Conservation (phyloP, 2,329 filamentous ascomycete species). For the Colletotrichum paranaense region DNA sequence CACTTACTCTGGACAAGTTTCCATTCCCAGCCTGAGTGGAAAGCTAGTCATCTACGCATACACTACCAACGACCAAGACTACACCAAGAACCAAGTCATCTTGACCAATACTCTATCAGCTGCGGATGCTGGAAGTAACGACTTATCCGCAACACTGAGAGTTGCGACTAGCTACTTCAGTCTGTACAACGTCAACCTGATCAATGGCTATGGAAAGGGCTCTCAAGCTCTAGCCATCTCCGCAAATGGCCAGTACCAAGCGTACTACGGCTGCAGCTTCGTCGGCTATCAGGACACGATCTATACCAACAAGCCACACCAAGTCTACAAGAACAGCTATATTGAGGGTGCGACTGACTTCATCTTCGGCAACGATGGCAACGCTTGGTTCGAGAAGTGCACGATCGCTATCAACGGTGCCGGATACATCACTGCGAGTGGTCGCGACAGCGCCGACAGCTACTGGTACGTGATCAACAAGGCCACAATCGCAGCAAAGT, state of each 20-base stretch:
- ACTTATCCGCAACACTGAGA: slow-evolving; percentile 61
- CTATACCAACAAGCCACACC: slow-evolving; percentile 57
- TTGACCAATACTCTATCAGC: slow-evolving; percentile 51
- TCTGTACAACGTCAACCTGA: slow-evolving; percentile 71
- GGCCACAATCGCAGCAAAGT: slow-evolving; percentile 52
- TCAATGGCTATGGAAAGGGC: slow-evolving; percentile 58
- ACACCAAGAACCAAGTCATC: slow-evolving; percentile 68
- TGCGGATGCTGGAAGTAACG: slow-evolving; percentile 61
- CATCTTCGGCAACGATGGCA: slow-evolving; percentile 57
- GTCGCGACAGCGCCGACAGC: slow-evolving; percentile 50
- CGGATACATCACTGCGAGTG: slow-evolving; percentile 58
- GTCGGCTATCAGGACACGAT: slow-evolving; percentile 63
- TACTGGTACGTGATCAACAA: slow-evolving; percentile 60
- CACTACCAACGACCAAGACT: slow-evolving; percentile 63
- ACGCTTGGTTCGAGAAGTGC: slow-evolving; percentile 56
- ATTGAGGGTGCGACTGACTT: slow-evolving; percentile 63
- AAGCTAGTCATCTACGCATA: slow-evolving; percentile 68
- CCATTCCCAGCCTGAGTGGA: slow-evolving; percentile 59
- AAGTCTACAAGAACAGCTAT: slow-evolving; percentile 57
- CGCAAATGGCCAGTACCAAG: slow-evolving; percentile 57
- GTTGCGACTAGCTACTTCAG: slow-evolving; percentile 62
- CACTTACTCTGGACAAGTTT: slow-evolving; percentile 71
- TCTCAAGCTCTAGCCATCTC: slow-evolving; percentile 61
- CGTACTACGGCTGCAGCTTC: slow-evolving; percentile 59
- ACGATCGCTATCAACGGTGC: slow-evolving; percentile 49